phyloP scores from a whole-genome alignment of 805 yeast species.

The Cyberlindnera euphorbiiphila region DNA sequence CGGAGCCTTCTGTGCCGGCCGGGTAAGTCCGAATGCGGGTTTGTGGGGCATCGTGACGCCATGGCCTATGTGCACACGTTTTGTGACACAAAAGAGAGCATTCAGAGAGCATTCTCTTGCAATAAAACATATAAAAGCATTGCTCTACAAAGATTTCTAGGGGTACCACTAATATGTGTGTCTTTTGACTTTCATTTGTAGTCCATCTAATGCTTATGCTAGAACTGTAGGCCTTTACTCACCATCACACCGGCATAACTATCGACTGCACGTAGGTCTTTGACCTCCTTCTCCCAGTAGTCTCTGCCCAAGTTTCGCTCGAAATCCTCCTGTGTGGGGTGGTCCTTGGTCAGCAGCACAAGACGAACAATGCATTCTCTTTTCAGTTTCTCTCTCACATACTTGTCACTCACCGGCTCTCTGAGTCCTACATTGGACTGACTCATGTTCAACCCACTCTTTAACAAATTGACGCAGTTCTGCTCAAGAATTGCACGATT shows the following conservation, averaged over 20 bases:
- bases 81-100: too few relatives aligned
- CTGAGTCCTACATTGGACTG: slow-evolving; percentile 27
- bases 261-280: slow-evolving; percentile 12
- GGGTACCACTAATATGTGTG: too few relatives aligned
- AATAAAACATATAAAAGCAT: too few relatives aligned
- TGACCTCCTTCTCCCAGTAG: slow-evolving; percentile 17
- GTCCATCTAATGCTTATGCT: too few relatives aligned
- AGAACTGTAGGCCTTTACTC: not conserved
- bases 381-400: slow-evolving; percentile 20
- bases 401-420: slow-evolving; percentile 20
- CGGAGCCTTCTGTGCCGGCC: too few relatives aligned
- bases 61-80: too few relatives aligned
- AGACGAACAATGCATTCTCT: slow-evolving; percentile 25
- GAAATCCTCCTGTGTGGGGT: slow-evolving; percentile 17
- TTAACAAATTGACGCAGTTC: slow-evolving; percentile 22
- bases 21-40: too few relatives aligned
- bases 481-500: slow-evolving; percentile 14
- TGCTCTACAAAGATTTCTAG: too few relatives aligned
- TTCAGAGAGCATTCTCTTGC: too few relatives aligned
- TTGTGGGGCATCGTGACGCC: too few relatives aligned
- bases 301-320: slow-evolving; percentile 21
- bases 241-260: not conserved
- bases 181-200: too few relatives aligned
- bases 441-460: slow-evolving; percentile 21
- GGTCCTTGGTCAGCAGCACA: slow-evolving; percentile 19